Percentiles rank a stretch among this genome's conserved stretches.
Conservation (phyloP, 108 stramenopile genomes). For the Cyclotella choctawhatcheeana region DNA sequence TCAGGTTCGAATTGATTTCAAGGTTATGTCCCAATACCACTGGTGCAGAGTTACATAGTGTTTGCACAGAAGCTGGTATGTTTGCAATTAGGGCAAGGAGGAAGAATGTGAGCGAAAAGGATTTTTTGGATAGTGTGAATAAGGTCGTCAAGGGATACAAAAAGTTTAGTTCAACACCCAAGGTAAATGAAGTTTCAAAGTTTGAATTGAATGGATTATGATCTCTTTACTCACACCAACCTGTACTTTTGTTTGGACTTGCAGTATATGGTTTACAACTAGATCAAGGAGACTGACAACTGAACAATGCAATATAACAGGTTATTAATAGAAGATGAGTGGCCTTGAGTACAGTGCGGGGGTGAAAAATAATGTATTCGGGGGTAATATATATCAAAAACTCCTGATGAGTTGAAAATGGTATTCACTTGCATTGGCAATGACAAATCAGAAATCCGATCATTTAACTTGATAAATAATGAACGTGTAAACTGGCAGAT, state of each 20-base stretch:
- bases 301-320: too few species aligned
- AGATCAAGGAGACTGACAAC: neutral
- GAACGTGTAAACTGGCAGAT: too few species aligned
- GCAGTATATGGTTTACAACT: constrained; percentile 93
- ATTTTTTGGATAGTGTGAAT: constrained; percentile 99
- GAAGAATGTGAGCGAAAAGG: constrained; percentile 97
- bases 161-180: constrained; percentile 99
- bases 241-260: neutral
- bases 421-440: too few species aligned
- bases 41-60: constrained; percentile 98
- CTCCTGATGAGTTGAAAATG: too few species aligned
- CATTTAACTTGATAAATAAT: too few species aligned
- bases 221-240: neutral
- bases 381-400: too few species aligned
- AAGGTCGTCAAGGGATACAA: constrained; percentile 99
- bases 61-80: constrained; percentile 98
- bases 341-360: too few species aligned
- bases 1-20: constrained; percentile 97
- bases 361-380: too few species aligned
- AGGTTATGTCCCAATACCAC: constrained; percentile 98
- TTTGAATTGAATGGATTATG: neutral
- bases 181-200: constrained; percentile 17
- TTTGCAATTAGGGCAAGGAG: constrained; percentile 98
- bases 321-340: too few species aligned
- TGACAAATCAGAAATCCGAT: too few species aligned